Evolutionary conservation across 768 basidiomycete species (phyloP).

Genomic region (Serendipita sp.): DNA sequence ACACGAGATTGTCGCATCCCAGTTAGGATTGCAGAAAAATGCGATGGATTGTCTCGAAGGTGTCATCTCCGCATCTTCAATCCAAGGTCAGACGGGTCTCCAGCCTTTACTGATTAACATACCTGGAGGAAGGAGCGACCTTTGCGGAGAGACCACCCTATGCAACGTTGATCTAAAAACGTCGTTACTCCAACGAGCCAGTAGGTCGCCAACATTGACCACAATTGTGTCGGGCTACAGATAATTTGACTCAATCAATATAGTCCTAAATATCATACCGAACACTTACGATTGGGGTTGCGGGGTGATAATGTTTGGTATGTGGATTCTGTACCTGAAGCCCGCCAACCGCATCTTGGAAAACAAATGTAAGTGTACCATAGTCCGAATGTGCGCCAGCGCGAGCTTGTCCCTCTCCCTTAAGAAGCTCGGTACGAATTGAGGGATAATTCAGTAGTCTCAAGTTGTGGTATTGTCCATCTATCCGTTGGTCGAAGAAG

Average conservation of each 20-base stretch:
- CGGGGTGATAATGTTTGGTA: conserved; percentile 53
- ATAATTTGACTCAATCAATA: neutral
- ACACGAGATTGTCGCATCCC: conserved; percentile 47
- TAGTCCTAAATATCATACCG: neutral
- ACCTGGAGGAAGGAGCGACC: conserved; percentile 4
- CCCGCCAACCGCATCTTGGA: conserved; percentile 67
- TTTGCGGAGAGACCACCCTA: conserved; percentile 8
- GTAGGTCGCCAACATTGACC: conserved; percentile 66
- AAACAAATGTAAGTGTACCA: conserved; percentile 65
- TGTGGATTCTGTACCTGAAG: conserved; percentile 70
- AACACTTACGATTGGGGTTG: conserved; percentile 51
- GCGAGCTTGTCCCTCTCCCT: conserved; percentile 52
- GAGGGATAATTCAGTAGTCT: conserved; percentile 69
- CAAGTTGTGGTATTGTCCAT: conserved; percentile 68
- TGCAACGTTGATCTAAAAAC: conserved; percentile 26
- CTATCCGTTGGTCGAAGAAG: conserved; percentile 61
- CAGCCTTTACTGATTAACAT: neutral
- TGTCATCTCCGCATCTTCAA: conserved; percentile 32
- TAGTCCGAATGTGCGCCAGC: conserved; percentile 83
- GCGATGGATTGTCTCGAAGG: conserved; percentile 65
- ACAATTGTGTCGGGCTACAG: conserved; percentile 62
- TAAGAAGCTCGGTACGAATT: conserved; percentile 42
- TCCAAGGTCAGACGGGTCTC: neutral
- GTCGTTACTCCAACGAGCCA: conserved; percentile 75
- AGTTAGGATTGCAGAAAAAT: conserved; percentile 79